A percentile compares a stretch with the other conserved stretches of the same genome.
These are phyloP conservation scores for Trichophyton benhamiae DNA, from an alignment of 2,329 filamentous ascomycete genomes.

Conservation along the genomic window DNA sequence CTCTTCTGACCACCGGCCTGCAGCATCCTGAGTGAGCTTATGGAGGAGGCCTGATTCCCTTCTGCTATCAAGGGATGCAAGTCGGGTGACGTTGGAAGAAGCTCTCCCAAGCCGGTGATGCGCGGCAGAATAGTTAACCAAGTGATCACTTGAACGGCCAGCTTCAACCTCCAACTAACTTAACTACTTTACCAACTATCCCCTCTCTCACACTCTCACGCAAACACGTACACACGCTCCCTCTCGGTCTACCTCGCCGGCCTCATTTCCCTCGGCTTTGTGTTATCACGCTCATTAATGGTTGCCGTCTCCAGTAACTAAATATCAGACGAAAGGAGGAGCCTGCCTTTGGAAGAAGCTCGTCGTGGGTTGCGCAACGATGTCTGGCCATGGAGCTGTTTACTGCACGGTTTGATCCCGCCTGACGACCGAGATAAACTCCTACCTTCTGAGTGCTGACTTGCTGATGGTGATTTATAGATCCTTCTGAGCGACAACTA, in stretches of 20 bases:
- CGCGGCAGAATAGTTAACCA: neutral
- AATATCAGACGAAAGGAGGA: neutral
- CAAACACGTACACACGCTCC: neutral
- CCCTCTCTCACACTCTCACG: neutral
- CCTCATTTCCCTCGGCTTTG: neutral
- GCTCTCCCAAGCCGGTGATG: neutral
- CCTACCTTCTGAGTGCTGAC: neutral
- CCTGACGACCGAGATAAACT: neutral
- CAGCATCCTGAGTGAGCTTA: neutral
- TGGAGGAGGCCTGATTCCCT: too few relatives aligned
- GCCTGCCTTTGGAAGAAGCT: neutral
- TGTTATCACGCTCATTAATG: neutral
- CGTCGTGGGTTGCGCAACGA: neutral
- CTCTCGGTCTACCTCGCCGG: neutral
- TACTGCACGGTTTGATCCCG: slow-evolving; percentile 49
- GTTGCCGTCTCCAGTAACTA: neutral
- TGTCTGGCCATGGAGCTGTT: slow-evolving; percentile 38
- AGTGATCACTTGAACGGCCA: neutral
- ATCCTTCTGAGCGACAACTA: slow-evolving; percentile 87
- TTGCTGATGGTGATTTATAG: slow-evolving; percentile 36
- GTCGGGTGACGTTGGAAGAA: neutral
- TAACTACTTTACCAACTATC: neutral
- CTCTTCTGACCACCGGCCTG: neutral
- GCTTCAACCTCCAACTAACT: too few relatives aligned
- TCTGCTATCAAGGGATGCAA: neutral